phyloP scores from a whole-genome alignment of 345 rosid species.

The Ceriops zippeliana region DNA sequence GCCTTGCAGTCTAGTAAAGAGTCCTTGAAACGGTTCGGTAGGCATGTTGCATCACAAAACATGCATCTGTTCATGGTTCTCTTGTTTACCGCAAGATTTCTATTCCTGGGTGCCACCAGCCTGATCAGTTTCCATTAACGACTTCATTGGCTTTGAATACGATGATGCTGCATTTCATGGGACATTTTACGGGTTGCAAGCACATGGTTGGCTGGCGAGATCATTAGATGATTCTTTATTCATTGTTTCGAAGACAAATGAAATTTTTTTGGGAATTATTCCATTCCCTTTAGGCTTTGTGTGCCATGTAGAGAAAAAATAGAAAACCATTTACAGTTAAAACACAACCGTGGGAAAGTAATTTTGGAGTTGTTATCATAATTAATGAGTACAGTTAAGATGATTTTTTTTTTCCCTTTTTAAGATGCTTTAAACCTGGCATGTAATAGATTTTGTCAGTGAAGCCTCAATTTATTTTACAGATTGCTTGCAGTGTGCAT shows the following conservation, averaged over 20 bases:
- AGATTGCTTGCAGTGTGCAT: not conserved
- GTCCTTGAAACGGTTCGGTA: slow-evolving; percentile 58
- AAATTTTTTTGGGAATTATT: not conserved
- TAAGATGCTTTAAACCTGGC: too few species aligned
- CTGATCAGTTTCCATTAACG: slow-evolving; percentile 32
- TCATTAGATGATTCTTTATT: slow-evolving; percentile 48
- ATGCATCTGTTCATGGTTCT: slow-evolving; percentile 76
- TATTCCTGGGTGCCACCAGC: slow-evolving; percentile 54
- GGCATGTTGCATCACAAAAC: slow-evolving; percentile 73
- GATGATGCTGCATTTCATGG: slow-evolving; percentile 5
- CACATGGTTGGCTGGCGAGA: slow-evolving; percentile 22
- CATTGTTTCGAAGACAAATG: slow-evolving; percentile 15
- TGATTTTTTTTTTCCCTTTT: too few species aligned
- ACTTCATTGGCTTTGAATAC: not conserved
- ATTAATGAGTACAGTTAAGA: too few species aligned
- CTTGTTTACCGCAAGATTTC: slow-evolving; percentile 59
- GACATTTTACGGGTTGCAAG: slow-evolving; percentile 21
- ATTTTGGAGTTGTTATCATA: not conserved
- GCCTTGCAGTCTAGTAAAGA: slow-evolving; percentile 60
- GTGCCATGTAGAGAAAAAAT: slow-evolving; percentile 7
- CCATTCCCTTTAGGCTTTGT: not conserved
- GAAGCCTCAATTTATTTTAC: too few species aligned
- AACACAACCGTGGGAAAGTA: not conserved
- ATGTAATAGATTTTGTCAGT: too few species aligned
- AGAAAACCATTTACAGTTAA: slow-evolving; percentile 2